Evolutionary conservation across 129 eudicot species (phyloP).

Genomic region (Helianthus tuberosus): DNA sequence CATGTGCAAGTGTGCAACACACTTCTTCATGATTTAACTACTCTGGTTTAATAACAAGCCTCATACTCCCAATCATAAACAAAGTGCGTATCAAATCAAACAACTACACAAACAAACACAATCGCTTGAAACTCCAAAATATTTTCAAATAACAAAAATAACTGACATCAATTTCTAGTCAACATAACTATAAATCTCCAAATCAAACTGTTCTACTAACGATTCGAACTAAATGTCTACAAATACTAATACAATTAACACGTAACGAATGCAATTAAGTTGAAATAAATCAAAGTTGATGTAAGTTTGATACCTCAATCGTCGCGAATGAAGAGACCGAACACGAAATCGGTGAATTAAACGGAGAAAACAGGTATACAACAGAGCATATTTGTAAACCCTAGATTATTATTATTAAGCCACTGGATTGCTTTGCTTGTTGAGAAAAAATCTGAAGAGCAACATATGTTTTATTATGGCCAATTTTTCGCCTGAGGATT

Average conservation of each 20-base stretch:
- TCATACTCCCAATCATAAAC: conserved; percentile 14
- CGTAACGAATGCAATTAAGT: conserved; percentile 23
- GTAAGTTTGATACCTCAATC: neutral
- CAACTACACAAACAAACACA: neutral
- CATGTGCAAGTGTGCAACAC: neutral
- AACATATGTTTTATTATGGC: neutral
- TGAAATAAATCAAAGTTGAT: conserved; percentile 13
- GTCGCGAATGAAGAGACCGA: neutral
- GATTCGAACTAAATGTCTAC: neutral
- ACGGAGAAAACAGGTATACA: neutral
- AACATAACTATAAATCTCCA: too few species aligned
- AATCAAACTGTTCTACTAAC: neutral
- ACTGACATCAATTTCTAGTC: neutral
- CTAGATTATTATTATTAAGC: conserved; percentile 1
- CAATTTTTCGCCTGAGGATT: conserved; percentile 13
- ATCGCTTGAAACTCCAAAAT: neutral
- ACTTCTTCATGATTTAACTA: neutral
- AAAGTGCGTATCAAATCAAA: neutral
- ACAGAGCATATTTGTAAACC: conserved; percentile 22
- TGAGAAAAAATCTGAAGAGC: too few species aligned
- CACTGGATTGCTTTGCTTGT: conserved; percentile 13
- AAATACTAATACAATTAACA: neutral
- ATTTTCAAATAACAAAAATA: neutral
- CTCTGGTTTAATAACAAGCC: conserved; percentile 2
- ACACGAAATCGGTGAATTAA: conserved; percentile 4